Evolutionary conservation across 73 alveolate species (phyloP).

Genomic region (Tetrahymena elliotti): DNA sequence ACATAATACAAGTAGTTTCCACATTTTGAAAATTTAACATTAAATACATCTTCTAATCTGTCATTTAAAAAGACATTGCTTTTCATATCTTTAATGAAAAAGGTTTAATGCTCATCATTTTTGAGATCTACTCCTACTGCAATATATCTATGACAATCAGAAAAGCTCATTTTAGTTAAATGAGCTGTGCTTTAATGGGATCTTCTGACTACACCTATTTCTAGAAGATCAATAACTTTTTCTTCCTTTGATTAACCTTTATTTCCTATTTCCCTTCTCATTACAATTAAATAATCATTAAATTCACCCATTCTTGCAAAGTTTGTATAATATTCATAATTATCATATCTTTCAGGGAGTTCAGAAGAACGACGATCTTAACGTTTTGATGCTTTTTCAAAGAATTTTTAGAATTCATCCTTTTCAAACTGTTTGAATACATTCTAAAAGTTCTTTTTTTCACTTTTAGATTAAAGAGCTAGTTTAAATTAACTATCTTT

Average conservation of each 20-base stretch:
- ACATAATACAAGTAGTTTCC: neutral
- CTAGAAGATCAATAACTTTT: conserved; percentile 7
- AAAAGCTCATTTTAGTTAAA: conserved; percentile 6
- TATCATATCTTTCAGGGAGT: conserved; percentile 14
- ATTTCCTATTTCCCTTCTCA: conserved; percentile 6
- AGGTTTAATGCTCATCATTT: conserved; percentile 17
- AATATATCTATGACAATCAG: conserved; percentile 29
- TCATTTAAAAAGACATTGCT: conserved; percentile 2
- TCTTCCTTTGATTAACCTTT: neutral
- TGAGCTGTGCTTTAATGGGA: conserved; percentile 4
- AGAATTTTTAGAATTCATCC: conserved; percentile 1
- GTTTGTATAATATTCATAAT: conserved; percentile 8
- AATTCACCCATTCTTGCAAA: conserved; percentile 25
- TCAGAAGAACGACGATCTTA: conserved; percentile 17
- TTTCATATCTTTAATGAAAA: conserved; percentile 14
- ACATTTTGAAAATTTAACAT: conserved; percentile 31
- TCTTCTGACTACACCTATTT: conserved; percentile 10
- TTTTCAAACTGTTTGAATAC: neutral
- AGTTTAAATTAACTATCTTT: neutral
- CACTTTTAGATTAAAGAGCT: neutral
- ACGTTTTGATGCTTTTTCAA: conserved; percentile 1
- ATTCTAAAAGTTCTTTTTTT: neutral
- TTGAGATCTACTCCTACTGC: conserved; percentile 33
- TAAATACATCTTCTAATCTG: conserved; percentile 19
- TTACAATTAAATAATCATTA: conserved; percentile 19